Evolutionary conservation across 768 basidiomycete species (phyloP), one percentile per base, ranked within the genome.

Genomic region (Sistotremastrum niveocremeum): DNA sequence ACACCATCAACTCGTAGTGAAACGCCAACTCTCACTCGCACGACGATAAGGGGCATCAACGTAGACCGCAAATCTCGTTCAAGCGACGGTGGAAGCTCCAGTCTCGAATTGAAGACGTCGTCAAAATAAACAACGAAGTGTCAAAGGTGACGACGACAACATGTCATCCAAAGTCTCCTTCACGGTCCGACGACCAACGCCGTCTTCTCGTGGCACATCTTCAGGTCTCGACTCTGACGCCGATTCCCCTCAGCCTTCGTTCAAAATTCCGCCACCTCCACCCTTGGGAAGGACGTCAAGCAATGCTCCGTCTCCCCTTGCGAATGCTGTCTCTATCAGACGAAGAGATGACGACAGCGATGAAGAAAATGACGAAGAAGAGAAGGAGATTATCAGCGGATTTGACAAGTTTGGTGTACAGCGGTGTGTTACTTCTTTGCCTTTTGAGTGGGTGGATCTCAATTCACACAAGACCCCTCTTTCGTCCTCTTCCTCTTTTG

Each of bases 141-240:
- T 36, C 41, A 11, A 30, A 35, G 31, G 37, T 28, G 34, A 28
- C 37, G 30, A 46, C 60, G 49, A 53, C 57, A 20, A 20, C 45
- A 46, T 46, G n/a, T 52, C 57, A 11, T 51, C 58, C 20, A 73
- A 77, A 52, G 72, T 91, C 37, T 91, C 89, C 1, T 93, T 94
- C 62, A 90, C 83, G 2, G 71, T 94, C 47, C 77, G 86, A 38
- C 73, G 86, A 6, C 90, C 90, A 0, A 78, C 77, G 0, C 81
- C 84, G 1, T 58, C 69, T 0, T 81, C 83, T 5, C 71, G 82
- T 7, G 70, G 72, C 11, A 59, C 68, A 0, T 83, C 83, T 0
- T 72, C 79, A 33, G 79, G 76, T 7, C 67, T 72, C 38, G 84
- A 82, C 37, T 78, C 78, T 0, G 79, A 79, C 50, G 54, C 60